phyloP scores from a whole-genome alignment of 129 eudicot species.

The Rutidosis leptorrhynchoides region DNA sequence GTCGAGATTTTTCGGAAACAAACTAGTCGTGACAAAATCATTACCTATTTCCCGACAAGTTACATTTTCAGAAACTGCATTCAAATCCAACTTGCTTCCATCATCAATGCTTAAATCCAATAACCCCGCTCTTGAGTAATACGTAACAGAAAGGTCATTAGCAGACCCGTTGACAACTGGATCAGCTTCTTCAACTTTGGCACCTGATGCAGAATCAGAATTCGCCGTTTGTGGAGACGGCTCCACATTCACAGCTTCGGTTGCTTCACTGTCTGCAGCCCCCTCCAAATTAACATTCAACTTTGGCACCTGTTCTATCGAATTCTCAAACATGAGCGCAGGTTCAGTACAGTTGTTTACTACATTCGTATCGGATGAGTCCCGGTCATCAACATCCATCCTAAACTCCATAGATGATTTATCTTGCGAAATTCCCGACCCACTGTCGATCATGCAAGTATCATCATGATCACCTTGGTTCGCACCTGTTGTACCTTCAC shows the following conservation, averaged over 20 bases:
- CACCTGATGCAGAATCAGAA: conserved; percentile 26
- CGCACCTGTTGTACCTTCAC: conserved; percentile 34
- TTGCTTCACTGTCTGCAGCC: conserved; percentile 25
- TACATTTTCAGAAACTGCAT: conserved; percentile 28
- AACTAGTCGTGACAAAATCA: conserved; percentile 25
- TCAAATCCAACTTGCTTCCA: conserved; percentile 16
- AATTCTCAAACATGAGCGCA: conserved; percentile 12
- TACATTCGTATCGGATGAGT: conserved; percentile 27
- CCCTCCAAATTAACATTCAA: conserved; percentile 21
- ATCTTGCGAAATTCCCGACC: conserved; percentile 40
- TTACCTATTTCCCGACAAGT: conserved; percentile 16
- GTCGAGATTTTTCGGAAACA: conserved; percentile 26
- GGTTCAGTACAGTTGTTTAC: background rate
- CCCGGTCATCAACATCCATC: conserved; percentile 44
- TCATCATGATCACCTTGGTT: conserved; percentile 63
- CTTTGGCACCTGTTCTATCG: conserved; percentile 22
- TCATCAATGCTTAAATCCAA: conserved; percentile 24
- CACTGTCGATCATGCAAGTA: conserved; percentile 58
- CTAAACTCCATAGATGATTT: conserved; percentile 41
- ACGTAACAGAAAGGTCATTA: conserved; percentile 26
- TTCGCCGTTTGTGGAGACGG: conserved; percentile 17
- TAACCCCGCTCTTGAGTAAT: conserved; percentile 10
- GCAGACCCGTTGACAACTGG: conserved; percentile 12
- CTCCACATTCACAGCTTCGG: conserved; percentile 15
- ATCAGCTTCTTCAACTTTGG: conserved; percentile 29